Evolutionary conservation across 129 eudicot genomes (phyloP).

Genomic region (Centrapalus pauciflorus): DNA sequence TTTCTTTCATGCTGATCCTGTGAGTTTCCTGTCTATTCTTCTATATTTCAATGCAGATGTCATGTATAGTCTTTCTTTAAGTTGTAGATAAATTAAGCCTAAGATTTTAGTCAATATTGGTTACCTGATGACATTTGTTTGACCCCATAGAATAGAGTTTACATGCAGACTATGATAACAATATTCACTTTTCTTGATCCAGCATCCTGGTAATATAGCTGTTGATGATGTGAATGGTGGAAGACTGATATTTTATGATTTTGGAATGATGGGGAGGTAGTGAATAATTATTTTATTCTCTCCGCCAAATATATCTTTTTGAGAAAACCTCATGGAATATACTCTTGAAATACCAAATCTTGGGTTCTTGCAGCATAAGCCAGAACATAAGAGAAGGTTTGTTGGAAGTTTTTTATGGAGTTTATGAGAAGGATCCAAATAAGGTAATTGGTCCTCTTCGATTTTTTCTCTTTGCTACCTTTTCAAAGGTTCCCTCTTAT

Average conservation of each 20-base stretch:
- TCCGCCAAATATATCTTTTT: background rate
- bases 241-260: conserved; percentile 92
- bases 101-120: background rate
- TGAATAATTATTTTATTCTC: background rate
- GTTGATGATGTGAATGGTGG: conserved; percentile 99
- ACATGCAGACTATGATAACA: conserved; percentile 14
- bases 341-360: conserved; percentile 6
- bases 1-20: conserved; percentile 98
- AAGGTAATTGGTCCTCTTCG: conserved; percentile 38
- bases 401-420: conserved; percentile 91
- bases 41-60: conserved; percentile 6
- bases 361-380: conserved; percentile 73
- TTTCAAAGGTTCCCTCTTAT: background rate
- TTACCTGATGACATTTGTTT: background rate
- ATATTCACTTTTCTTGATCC: conserved; percentile 19
- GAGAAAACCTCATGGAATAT: background rate
- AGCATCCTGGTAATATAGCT: conserved; percentile 99
- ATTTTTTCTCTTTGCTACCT: background rate
- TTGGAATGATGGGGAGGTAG: conserved; percentile 99
- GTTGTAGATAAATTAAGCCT: background rate
- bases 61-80: background rate
- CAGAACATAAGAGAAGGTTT: conserved; percentile 91
- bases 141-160: background rate
- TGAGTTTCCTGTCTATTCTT: conserved; percentile 35
- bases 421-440: conserved; percentile 95